Evolutionary conservation across 257 asterid species (phyloP).

Genomic region (Nicotiana knightiana): DNA sequence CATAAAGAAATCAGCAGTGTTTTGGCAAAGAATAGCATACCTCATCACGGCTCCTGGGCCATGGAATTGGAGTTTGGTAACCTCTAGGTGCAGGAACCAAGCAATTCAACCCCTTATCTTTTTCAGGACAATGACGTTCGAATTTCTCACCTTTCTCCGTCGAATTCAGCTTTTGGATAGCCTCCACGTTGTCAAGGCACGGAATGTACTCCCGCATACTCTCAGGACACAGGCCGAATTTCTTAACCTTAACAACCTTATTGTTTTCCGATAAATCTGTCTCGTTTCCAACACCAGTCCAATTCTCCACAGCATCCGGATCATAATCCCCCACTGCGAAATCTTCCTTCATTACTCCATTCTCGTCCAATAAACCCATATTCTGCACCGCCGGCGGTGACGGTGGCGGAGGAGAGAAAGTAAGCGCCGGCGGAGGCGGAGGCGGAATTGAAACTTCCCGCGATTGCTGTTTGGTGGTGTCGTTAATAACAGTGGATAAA

Average conservation of each 20-base stretch:
- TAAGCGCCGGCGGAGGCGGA: background rate
- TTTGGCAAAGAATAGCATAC: conserved; percentile 18
- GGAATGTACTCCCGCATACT: conserved; percentile 88
- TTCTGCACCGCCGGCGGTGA: conserved; percentile 46
- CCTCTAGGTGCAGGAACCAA: conserved; percentile 87
- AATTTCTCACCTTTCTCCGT: conserved; percentile 73
- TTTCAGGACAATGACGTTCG: conserved; percentile 87
- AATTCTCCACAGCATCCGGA: conserved; percentile 52
- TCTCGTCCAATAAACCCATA: conserved; percentile 89
- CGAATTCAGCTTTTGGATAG: conserved; percentile 49
- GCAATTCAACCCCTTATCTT: conserved; percentile 62
- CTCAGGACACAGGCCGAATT: conserved; percentile 49
- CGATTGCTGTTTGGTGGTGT: conserved; percentile 9
- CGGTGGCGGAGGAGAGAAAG: background rate
- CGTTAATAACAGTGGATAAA: conserved; percentile 35
- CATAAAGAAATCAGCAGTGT: too few relatives aligned
- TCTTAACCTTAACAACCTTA: conserved; percentile 46
- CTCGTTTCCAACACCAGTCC: conserved; percentile 38
- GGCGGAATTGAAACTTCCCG: background rate
- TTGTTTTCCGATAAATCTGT: conserved; percentile 18
- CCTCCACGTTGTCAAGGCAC: conserved; percentile 82
- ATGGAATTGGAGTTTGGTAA: conserved; percentile 60
- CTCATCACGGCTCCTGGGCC: conserved; percentile 98
- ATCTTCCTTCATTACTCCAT: conserved; percentile 67
- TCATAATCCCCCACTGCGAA: conserved; percentile 80